Evolutionary conservation across 331 rosid species (phyloP), one percentile per base, ranked within the genome.

Genomic region (Pyrus hybrid): DNA sequence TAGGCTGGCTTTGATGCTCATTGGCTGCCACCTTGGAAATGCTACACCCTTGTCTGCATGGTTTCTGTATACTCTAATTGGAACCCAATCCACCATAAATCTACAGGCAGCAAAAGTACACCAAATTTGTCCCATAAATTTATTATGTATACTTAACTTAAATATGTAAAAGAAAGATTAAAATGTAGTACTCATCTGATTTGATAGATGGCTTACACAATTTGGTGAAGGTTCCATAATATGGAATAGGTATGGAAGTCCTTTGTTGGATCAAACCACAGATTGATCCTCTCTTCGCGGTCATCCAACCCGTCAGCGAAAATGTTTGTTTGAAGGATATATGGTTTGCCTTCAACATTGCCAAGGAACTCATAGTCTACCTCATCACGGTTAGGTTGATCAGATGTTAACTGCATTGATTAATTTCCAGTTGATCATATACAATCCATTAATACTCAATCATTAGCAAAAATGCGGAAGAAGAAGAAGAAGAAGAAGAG

Each of bases 251-350:
- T 88, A 58, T 94, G 98, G 70, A 88, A 90, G 85, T 91, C 90
- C 70, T 81, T 79, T 57, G 96, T 86, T 25, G 98, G 98, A 90
- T 94, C 98, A 86, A 94, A 94, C 98, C 97, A 94, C n/a, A 94
- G 88, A 53, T 80, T 84, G 75, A 94, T 87, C 82, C 98, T 91
- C 82, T 91, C 97, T 43, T 94, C 98, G 62, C 97, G 70, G 79
- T 88, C 83, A 81, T 72, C 97, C 12, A 71, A 83, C 25, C 98
- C 98, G 67, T 91, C 86, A 6, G 91, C 96, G 67, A 47, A 94
- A 53, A 94, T 63, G 79, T 94, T 94, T 67, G 97, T 91, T 84
- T 94, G 98, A 67, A 94, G 84, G 61, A 84, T 85, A 67, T 86
- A 91, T 62, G 96, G 92, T 79, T 90, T 76, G 61, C 93, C 97